Evolutionary conservation across 2,329 filamentous ascomycete genomes (phyloP), one percentile per base, ranked within the genome.

Genomic region (Aspergillus neotritici): DNA sequence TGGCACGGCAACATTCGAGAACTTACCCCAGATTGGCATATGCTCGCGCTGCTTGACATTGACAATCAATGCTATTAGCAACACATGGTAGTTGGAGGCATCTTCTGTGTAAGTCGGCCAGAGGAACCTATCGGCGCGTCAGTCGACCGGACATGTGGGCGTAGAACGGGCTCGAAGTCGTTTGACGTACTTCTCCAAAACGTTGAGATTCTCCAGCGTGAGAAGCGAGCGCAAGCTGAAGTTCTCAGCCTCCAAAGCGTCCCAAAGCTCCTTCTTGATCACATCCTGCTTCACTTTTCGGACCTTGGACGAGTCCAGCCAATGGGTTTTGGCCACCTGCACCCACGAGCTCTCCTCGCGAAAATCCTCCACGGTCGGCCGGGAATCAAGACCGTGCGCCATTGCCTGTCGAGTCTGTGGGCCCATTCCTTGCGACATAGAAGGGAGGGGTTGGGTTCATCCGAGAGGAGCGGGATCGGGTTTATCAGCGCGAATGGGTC

Each of bases 21-120:
- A 60, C 79, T 60, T 68, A 87, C 84, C 77, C 94, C 94, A 98
- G 61, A 86, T 86, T 56, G 88, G 82, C 42, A 97, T 74, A 60
- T 86, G 84, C 63, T 97, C 91, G 53, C 87, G 81, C 60, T 84
- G 80, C 72, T 96, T 97, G 46, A 90, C 83, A 64, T 91, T 94
- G 50, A 86, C 79, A 57, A 98, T 83, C 50, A 96, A 68, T 12
- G 86, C 86, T 58, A 97, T 82, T 49, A 98, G 75, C 29, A 97
- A 74, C 41, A 96, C 84, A 64, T 98, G 91, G 59, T 89, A 84
- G 64, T 98, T 94, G 28, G 91, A 94, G 4, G 88, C 82, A 57
- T 93, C 83, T 51, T 94, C 87, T 10, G 79, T 82, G 64, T 94
- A 98, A 40, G 86, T 87, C 35, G 93, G 93, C 93, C 93, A 98